Conservation (phyloP, 805 yeast species). For the Maudiozyma turicensis region DNA sequence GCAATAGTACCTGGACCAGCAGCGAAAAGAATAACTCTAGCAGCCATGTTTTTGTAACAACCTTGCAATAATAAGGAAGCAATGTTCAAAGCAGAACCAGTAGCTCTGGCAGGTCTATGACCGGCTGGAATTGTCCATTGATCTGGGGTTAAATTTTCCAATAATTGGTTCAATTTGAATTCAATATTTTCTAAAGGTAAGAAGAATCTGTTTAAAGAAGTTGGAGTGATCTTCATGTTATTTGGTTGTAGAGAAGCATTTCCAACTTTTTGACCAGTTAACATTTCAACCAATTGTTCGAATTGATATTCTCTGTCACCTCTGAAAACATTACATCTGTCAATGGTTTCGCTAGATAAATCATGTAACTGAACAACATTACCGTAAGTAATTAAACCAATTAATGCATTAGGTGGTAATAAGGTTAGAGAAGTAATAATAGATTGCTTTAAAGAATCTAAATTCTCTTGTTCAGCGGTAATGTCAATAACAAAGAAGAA, state of each 20-base stretch:
- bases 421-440: constrained; percentile 63
- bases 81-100: constrained; percentile 85
- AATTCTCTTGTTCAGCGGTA: constrained; percentile 82
- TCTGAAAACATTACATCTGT: constrained; percentile 72
- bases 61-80: constrained; percentile 77
- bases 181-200: constrained; percentile 71
- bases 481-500: constrained; percentile 80
- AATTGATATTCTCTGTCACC: constrained; percentile 75
- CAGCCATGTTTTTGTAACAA: constrained; percentile 75
- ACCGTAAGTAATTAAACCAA: constrained; percentile 78
- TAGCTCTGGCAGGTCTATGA: constrained; percentile 79
- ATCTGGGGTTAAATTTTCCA: constrained; percentile 69
- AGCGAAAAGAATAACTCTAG: constrained; percentile 80
- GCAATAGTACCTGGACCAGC: constrained; percentile 93
- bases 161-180: constrained; percentile 65
- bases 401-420: constrained; percentile 81
- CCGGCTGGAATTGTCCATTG: constrained; percentile 86
- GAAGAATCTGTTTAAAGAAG: constrained; percentile 52
- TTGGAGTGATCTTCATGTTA: constrained; percentile 32
- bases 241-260: constrained; percentile 20
- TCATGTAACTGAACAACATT: constrained; percentile 89
- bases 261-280: constrained; percentile 45
- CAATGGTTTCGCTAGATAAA: constrained; percentile 55
- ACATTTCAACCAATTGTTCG: constrained; percentile 49
- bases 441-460: constrained; percentile 74